Evolutionary conservation across 331 rosid species (phyloP), one percentile per base, ranked within the genome.

Genomic region (Erythrophleum ivorense): DNA sequence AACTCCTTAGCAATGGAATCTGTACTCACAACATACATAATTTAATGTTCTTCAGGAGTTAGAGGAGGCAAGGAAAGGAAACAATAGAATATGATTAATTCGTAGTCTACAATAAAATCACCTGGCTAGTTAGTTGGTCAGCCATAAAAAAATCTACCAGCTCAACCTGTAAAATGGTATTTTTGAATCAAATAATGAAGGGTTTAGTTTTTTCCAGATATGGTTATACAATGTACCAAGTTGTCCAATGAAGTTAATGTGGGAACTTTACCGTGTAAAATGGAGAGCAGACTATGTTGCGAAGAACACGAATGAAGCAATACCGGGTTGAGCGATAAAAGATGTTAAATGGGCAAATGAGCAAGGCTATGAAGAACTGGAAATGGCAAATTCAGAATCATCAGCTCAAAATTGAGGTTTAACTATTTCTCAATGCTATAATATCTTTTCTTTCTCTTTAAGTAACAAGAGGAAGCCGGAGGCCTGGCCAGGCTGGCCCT

Each of bases 61-160:
- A 16, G 13, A 68, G 43, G 55, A 70, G 9, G 11, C 31, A 0
- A 53, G 9, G 41, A 49, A 6, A 38, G 67, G 24, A 24, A 18
- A 34, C 12, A 71, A 55, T 1, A 77, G 6, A 46, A 24, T 59
- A 57, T 45, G 57, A 45, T 43, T 43, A 12, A 48, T 19, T 53
- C 50, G 59, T 38, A 52, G 40, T 70, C 31, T 63, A 60, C 11
- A 71, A 18, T 45, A 76, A 60, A 57, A 55, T 80, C 78, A 96
- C 99, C 98, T 96, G 99, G 79, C 99, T 96, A 73, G 98, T 94
- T 67, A 96, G 92, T 78, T 96, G 99, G 82, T 96, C 99, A 78
- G 98, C 99, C 99, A 96, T 90, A 63, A 94, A 96, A 85, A 89
- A 89, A 71, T 96, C 99, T 48, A 92, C 99, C 64, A 94, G 46